Percentiles rank a stretch among this genome's conserved stretches.
phyloP scores from a whole-genome alignment of 805 yeast genomes.

The Kazachstania viticola region DNA sequence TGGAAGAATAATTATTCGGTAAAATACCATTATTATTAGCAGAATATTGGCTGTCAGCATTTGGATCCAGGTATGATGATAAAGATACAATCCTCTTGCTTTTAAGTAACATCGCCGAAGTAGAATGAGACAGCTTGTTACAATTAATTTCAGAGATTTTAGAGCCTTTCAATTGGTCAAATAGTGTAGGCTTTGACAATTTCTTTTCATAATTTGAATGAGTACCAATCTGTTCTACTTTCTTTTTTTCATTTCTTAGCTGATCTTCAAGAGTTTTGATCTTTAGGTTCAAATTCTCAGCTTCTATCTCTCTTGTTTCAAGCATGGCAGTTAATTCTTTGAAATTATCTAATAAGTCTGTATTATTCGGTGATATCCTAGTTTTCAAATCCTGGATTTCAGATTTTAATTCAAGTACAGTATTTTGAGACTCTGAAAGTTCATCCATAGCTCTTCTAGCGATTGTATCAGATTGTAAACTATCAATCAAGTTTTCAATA shows the following conservation, averaged over 20 bases:
- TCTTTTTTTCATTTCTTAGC: constrained; percentile 16
- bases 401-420: constrained; percentile 44
- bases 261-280: constrained; percentile 50
- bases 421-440: constrained; percentile 36
- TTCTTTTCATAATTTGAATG: constrained; percentile 10
- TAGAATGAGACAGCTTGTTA: too few relatives aligned
- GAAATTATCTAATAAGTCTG: constrained; percentile 43
- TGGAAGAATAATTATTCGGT: too few relatives aligned
- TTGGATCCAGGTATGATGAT: constrained; percentile 7
- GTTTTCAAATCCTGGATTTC: constrained; percentile 48
- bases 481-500: constrained; percentile 57
- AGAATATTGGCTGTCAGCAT: too few relatives aligned
- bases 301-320: constrained; percentile 42
- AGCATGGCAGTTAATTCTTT: constrained; percentile 52
- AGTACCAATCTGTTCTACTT: constrained; percentile 10
- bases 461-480: constrained; percentile 75
- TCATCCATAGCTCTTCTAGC: constrained; percentile 65
- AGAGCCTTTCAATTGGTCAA: constrained; percentile 8
- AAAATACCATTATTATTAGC: too few relatives aligned
- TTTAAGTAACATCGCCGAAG: constrained; percentile 7
- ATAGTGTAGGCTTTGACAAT: constrained; percentile 7
- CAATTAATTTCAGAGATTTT: background rate
- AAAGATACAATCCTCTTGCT: constrained; percentile 15
- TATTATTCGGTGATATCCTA: constrained; percentile 49
- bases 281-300: constrained; percentile 43